Conservation (phyloP, 2,329 filamentous ascomycete species). For the Colletotrichum orchidophilum region DNA sequence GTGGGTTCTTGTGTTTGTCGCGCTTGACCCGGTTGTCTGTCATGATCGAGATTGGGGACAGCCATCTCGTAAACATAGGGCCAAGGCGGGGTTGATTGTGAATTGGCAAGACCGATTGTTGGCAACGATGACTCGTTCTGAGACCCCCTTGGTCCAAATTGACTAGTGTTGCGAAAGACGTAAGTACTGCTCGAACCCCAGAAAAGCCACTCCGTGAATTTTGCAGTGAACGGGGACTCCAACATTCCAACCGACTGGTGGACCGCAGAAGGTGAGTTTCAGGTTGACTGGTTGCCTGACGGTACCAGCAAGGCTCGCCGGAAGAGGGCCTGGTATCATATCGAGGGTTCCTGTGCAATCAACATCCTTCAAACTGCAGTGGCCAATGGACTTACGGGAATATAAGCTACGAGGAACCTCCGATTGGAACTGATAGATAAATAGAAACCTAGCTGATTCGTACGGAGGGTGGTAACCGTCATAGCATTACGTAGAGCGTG, state of each 20-base stretch:
- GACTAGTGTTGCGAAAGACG: not conserved
- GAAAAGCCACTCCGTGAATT: not conserved
- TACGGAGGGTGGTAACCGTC: not conserved
- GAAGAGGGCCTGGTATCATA: not conserved
- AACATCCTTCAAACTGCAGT: not conserved
- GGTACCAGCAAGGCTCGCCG: slow-evolving; percentile 3
- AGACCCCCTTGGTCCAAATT: not conserved
- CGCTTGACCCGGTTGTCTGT: not conserved
- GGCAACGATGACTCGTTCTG: not conserved
- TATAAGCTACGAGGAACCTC: no score
- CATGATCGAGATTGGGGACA: not conserved
- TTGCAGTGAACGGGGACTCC: not conserved
- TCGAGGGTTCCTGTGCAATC: slow-evolving; percentile 1
- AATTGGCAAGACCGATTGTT: not conserved
- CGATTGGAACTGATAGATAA: not conserved
- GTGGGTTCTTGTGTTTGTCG: not conserved
- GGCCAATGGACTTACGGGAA: not conserved
- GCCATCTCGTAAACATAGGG: not conserved
- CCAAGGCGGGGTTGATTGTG: not conserved
- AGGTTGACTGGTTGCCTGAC: slow-evolving; percentile 15
- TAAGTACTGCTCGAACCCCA: not conserved
- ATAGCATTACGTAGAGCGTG: slow-evolving; percentile 9
- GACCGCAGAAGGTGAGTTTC: slow-evolving; percentile 12
- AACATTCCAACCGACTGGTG: slow-evolving; percentile 11
- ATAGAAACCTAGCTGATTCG: not conserved